phyloP scores from a whole-genome alignment of 306 rosid species.

The Fragaria ananassa region DNA sequence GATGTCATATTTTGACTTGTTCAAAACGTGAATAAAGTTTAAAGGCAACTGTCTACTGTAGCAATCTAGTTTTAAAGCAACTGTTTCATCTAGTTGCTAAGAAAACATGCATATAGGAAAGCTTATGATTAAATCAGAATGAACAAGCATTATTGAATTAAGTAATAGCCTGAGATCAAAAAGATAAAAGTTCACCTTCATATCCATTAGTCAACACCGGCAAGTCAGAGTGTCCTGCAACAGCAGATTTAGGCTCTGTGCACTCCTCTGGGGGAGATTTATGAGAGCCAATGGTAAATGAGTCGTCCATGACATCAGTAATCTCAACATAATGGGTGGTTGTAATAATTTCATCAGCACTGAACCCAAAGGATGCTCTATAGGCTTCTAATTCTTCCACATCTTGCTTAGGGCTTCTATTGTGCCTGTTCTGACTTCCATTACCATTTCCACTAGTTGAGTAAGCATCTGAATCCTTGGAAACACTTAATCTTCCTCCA shows the following conservation, averaged over 20 bases:
- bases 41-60: background rate
- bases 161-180: slow-evolving; percentile 9
- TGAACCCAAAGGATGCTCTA: slow-evolving; percentile 98
- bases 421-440: slow-evolving; percentile 77
- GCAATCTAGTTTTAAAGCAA: background rate
- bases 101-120: slow-evolving; percentile 14
- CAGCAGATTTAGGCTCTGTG: slow-evolving; percentile 49
- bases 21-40: background rate
- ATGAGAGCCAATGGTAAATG: slow-evolving; percentile 75
- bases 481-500: slow-evolving; percentile 95
- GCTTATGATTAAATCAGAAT: background rate
- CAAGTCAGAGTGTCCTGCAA: slow-evolving; percentile 39
- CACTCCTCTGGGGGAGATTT: slow-evolving; percentile 56
- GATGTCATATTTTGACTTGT: background rate
- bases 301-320: slow-evolving; percentile 86
- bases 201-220: slow-evolving; percentile 40
- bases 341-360: slow-evolving; percentile 97
- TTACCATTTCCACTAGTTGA: slow-evolving; percentile 52
- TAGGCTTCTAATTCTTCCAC: slow-evolving; percentile 97
- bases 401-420: slow-evolving; percentile 88
- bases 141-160: background rate
- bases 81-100: slow-evolving; percentile 9
- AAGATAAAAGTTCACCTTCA: slow-evolving; percentile 52
- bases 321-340: slow-evolving; percentile 90
- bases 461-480: slow-evolving; percentile 91